A percentile compares a stretch with the other conserved stretches of the same genome.
Conservation (phyloP, 2,329 filamentous ascomycete genomes). For the Paecilomyces niveus region DNA sequence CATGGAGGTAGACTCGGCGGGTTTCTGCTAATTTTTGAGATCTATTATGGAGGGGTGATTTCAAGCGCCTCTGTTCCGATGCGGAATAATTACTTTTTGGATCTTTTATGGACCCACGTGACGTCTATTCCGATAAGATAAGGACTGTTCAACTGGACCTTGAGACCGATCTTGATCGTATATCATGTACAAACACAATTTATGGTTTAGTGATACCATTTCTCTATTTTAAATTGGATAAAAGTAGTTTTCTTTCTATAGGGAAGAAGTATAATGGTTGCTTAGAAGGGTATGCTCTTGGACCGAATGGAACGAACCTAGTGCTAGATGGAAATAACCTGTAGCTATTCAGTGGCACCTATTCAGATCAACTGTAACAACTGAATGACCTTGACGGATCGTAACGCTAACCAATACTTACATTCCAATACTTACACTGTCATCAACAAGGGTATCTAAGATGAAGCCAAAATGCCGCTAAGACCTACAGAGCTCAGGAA, state of each 20-base stretch:
- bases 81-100: neutral
- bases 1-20: neutral
- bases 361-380: neutral
- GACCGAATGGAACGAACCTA: too few relatives aligned
- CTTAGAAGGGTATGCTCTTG: too few relatives aligned
- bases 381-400: too few relatives aligned
- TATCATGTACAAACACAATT: too few relatives aligned
- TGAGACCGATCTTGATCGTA: neutral
- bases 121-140: neutral
- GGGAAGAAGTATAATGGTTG: too few relatives aligned
- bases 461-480: neutral
- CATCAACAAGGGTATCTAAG: neutral
- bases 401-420: neutral
- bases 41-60: neutral
- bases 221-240: too few relatives aligned
- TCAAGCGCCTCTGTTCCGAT: neutral
- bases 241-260: too few relatives aligned
- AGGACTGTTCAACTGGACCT: neutral
- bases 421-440: neutral
- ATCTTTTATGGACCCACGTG: neutral
- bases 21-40: neutral
- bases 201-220: too few relatives aligned
- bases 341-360: too few relatives aligned
- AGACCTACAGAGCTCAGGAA: neutral
- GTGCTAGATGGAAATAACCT: too few relatives aligned